Evolutionary conservation across 2,329 filamentous ascomycete genomes (phyloP), one percentile per base, ranked within the genome.

Genomic region (Dothistroma septosporum): DNA sequence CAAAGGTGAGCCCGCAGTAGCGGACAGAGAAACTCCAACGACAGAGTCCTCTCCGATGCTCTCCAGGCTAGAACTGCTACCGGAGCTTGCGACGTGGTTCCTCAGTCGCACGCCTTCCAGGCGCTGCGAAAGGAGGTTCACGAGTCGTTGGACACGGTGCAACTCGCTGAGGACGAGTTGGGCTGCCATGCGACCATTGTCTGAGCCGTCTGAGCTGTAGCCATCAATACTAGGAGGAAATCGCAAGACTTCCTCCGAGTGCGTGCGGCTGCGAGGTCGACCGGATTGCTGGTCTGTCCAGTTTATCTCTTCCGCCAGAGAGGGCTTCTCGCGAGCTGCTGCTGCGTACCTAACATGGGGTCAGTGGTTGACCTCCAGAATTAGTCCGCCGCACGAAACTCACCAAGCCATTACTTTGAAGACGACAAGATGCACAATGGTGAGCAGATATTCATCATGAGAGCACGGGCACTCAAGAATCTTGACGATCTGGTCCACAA

Each of bases 131-230:
- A 50, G 10, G 28, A 50, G 47, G 28, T 61, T 61, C 8, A 61
- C 48, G 1, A 61, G 48, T 19, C 55, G n/a, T 31, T 53, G 55
- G 66, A 73, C 73, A 37, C 70, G 72, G 61, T 76, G 72, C 44
- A 77, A 65, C 59, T 77, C 73, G 48, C 69, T 66, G 19, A 77
- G 69, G 16, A 77, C 69, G 11, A 73, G 64, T 66, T 76, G 74
- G n/a, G 71, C 70, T 1, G 68, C 66, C 65, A 72, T 69, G 22
- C 71, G 66, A 10, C 52, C 62, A 2, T 53, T 53, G 47, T 73
- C 68, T 12, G 67, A 65, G 31, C 63, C 65, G 16, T 68, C 62
- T 35, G 65, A 37, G 46, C 52, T 49, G 57, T 65, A 67, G 53
- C 50, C 63, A 14, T 55, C 61, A 32, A 53, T 49, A 24, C 24